phyloP scores from a whole-genome alignment of 139 green algal genomes.

The Chlorella sp. region DNA sequence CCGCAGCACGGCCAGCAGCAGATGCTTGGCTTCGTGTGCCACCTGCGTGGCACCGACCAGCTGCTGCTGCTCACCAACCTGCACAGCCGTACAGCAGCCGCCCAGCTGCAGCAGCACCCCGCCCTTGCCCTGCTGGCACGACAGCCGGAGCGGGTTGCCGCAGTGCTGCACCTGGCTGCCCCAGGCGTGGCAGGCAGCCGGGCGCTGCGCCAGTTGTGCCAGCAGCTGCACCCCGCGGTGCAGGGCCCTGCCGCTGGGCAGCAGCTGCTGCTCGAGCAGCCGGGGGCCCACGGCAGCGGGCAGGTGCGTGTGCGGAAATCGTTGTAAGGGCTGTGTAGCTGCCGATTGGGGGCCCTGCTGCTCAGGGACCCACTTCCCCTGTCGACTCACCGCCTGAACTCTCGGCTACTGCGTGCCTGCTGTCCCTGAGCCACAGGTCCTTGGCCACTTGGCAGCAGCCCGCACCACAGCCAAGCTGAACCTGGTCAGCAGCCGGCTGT shows the following conservation, averaged over 20 bases:
- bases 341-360: neutral
- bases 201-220: constrained; percentile 40
- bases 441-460: constrained; percentile 47
- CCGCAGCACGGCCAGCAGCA: too few species aligned
- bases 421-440: neutral
- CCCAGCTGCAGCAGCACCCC: constrained; percentile 43
- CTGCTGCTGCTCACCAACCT: constrained; percentile 45
- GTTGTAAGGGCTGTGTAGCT: too few species aligned
- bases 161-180: constrained; percentile 41
- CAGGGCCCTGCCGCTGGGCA: neutral
- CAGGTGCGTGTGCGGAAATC: neutral
- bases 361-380: too few species aligned
- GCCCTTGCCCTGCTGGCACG: constrained; percentile 31
- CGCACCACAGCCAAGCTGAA: constrained; percentile 51
- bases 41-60: constrained; percentile 33
- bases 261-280: constrained; percentile 23
- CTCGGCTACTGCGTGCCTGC: neutral
- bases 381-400: neutral
- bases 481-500: constrained; percentile 52
- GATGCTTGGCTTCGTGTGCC: constrained; percentile 44
- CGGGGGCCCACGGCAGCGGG: neutral
- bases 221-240: constrained; percentile 33
- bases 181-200: neutral
- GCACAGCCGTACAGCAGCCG: constrained; percentile 13
- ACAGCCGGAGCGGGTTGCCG: constrained; percentile 30